A percentile compares a stretch with the other conserved stretches of the same genome.
phyloP scores from a whole-genome alignment of 805 yeast genomes.

The Teunomyces aglyptinius region DNA sequence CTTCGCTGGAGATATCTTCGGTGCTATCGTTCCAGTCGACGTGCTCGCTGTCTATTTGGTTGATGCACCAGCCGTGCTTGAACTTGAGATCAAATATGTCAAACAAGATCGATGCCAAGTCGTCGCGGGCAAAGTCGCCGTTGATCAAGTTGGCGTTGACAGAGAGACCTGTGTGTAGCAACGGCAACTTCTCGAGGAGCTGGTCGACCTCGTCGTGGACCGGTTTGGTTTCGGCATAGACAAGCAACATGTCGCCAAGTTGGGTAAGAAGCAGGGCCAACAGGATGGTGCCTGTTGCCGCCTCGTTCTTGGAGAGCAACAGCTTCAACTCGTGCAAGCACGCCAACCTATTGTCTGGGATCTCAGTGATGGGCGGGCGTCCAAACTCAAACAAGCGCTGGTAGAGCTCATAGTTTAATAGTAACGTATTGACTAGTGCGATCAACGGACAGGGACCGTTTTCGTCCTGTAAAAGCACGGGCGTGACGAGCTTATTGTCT shows the following conservation, averaged over 20 bases:
- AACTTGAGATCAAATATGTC: slow-evolving; percentile 56
- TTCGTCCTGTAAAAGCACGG: slow-evolving; percentile 68
- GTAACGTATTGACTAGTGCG: slow-evolving; percentile 69
- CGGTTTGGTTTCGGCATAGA: slow-evolving; percentile 17
- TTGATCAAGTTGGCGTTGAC: slow-evolving; percentile 63
- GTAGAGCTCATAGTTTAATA: slow-evolving; percentile 46
- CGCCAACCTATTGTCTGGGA: slow-evolving; percentile 10
- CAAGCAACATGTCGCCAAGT: slow-evolving; percentile 46
- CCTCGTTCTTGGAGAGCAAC: slow-evolving; percentile 11
- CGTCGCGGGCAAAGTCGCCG: slow-evolving; percentile 51
- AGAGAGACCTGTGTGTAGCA: slow-evolving; percentile 64
- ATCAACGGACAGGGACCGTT: slow-evolving; percentile 90
- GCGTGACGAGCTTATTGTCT: slow-evolving; percentile 39
- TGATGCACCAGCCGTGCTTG: slow-evolving; percentile 84
- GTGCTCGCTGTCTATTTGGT: slow-evolving; percentile 26
- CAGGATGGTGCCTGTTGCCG: slow-evolving; percentile 13
- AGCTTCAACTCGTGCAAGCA: slow-evolving; percentile 17
- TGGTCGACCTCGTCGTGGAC: slow-evolving; percentile 32
- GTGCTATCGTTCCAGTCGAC: slow-evolving; percentile 11
- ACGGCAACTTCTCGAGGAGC: slow-evolving; percentile 57
- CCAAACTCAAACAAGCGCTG: slow-evolving; percentile 11
- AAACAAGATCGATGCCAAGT: slow-evolving; percentile 57
- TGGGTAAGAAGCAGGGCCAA: slow-evolving; percentile 45
- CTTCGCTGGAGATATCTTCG: slow-evolving; percentile 6
- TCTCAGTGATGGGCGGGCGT: slow-evolving; percentile 1